phyloP scores from a whole-genome alignment of 176 grass and related monocot genomes.

The Cocos nucifera region DNA sequence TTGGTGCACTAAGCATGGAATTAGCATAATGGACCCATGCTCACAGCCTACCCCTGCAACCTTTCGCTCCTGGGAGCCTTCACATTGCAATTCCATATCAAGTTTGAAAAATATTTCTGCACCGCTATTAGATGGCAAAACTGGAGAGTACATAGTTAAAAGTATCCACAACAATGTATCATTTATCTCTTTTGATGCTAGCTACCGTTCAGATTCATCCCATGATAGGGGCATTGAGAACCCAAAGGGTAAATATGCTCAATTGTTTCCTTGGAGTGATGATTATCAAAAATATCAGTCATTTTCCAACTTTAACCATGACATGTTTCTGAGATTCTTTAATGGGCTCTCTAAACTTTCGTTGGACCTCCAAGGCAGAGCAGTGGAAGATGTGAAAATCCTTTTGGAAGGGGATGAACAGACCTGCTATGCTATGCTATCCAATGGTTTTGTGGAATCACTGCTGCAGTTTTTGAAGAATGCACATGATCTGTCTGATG shows the following conservation, averaged over 20 bases:
- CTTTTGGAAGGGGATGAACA: slow-evolving; percentile 59
- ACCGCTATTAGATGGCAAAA: slow-evolving; percentile 59
- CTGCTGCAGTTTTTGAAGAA: slow-evolving; percentile 55
- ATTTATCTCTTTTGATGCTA: slow-evolving; percentile 50
- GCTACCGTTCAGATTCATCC: slow-evolving; percentile 54
- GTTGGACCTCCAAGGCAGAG: slow-evolving; percentile 44
- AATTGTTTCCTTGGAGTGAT: slow-evolving; percentile 58
- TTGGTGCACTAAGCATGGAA: slow-evolving; percentile 53
- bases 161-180: slow-evolving; percentile 59
- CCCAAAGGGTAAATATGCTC: slow-evolving; percentile 29
- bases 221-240: slow-evolving; percentile 37
- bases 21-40: slow-evolving; percentile 24
- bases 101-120: slow-evolving; percentile 81
- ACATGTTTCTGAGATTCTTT: slow-evolving; percentile 76
- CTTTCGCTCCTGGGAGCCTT: slow-evolving; percentile 44
- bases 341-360: slow-evolving; percentile 51
- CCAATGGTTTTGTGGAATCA: slow-evolving; percentile 85
- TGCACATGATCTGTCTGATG: slow-evolving; percentile 28
- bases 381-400: slow-evolving; percentile 59
- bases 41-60: slow-evolving; percentile 24
- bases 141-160: slow-evolving; percentile 35
- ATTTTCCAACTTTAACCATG: slow-evolving; percentile 60
- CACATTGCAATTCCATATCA: slow-evolving; percentile 65
- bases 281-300: slow-evolving; percentile 66
- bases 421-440: slow-evolving; percentile 39